These are phyloP conservation scores for Mrakiaceae sp. DNA, from an alignment of 1,284 basidiomycete species.

Conservation along the genomic window DNA sequence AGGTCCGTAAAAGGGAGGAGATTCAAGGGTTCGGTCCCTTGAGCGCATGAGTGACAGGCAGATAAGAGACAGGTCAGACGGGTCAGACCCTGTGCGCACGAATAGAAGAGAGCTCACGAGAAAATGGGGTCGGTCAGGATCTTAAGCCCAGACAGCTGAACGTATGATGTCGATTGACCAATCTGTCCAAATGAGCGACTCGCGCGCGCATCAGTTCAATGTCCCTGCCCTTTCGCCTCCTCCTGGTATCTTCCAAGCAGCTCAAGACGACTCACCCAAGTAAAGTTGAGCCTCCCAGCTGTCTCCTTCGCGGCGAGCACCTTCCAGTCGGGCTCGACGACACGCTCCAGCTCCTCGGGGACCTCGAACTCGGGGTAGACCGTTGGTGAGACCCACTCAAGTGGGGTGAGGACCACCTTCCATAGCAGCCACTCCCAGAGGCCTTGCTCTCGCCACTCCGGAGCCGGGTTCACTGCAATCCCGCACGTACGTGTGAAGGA, in stretches of 20 bases:
- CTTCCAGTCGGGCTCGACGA: constrained; percentile 6
- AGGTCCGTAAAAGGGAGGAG: constrained; percentile 33
- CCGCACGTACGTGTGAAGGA: constrained; percentile 10
- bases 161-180: constrained; percentile 37
- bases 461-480: constrained; percentile 36
- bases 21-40: constrained; percentile 31
- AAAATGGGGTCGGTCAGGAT: constrained; percentile 42
- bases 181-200: constrained; percentile 29
- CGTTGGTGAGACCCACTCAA: constrained; percentile 17
- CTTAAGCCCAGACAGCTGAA: constrained; percentile 38
- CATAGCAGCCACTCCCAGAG: constrained; percentile 21
- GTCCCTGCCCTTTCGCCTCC: not conserved
- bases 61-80: not conserved
- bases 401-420: constrained; percentile 22
- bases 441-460: constrained; percentile 41
- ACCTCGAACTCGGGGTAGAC: constrained; percentile 7
- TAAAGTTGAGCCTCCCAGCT: constrained; percentile 26
- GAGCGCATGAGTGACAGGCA: not conserved
- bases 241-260: too few species aligned
- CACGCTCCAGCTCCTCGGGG: constrained; percentile 5
- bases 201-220: constrained; percentile 23
- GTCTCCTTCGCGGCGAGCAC: not conserved
- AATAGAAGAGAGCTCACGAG: constrained; percentile 18
- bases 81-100: not conserved
- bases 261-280: constrained; percentile 25